A percentile compares a stretch with the other conserved stretches of the same genome.
These are phyloP conservation scores for Nidularia pulvinata DNA, from an alignment of 768 basidiomycete genomes.

Conservation along the genomic window DNA sequence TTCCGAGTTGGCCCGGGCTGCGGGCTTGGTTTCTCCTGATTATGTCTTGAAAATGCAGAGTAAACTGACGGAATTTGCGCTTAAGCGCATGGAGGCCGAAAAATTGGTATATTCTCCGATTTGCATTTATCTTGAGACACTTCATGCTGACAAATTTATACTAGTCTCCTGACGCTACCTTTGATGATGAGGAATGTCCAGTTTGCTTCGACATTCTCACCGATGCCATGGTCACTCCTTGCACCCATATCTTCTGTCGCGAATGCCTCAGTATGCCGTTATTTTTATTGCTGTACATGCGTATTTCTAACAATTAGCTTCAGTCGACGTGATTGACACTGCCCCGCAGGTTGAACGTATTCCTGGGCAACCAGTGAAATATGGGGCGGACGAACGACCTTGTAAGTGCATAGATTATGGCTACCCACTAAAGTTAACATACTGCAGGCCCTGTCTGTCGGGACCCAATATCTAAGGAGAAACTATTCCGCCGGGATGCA, in stretches of 20 bases:
- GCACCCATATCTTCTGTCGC: conserved; percentile 62
- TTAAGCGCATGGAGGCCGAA: conserved; percentile 51
- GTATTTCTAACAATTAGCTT: not conserved
- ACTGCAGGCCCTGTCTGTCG: conserved; percentile 63
- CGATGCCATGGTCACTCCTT: conserved; percentile 55
- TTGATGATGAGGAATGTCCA: conserved; percentile 61
- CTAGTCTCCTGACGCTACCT: conserved; percentile 42
- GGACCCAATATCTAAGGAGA: conserved; percentile 37
- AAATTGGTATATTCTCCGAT: conserved; percentile 17
- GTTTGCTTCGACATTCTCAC: conserved; percentile 64
- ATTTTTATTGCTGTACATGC: not conserved
- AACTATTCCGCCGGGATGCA: conserved; percentile 52
- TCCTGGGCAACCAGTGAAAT: conserved; percentile 11
- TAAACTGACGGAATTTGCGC: conserved; percentile 37
- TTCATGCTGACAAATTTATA: not conserved
- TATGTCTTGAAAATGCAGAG: conserved; percentile 51
- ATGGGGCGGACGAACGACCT: conserved; percentile 42
- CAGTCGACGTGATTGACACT: conserved; percentile 41
- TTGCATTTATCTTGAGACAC: not conserved
- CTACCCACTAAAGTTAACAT: not conserved
- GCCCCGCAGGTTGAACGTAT: conserved; percentile 27
- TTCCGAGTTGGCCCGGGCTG: conserved; percentile 45
- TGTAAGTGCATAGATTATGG: conserved; percentile 31
- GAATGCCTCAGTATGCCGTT: conserved; percentile 48
- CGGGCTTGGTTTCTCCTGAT: conserved; percentile 35